Evolutionary conservation across 2,329 filamentous ascomycete species (phyloP).

Genomic region (Helotiales sp.): DNA sequence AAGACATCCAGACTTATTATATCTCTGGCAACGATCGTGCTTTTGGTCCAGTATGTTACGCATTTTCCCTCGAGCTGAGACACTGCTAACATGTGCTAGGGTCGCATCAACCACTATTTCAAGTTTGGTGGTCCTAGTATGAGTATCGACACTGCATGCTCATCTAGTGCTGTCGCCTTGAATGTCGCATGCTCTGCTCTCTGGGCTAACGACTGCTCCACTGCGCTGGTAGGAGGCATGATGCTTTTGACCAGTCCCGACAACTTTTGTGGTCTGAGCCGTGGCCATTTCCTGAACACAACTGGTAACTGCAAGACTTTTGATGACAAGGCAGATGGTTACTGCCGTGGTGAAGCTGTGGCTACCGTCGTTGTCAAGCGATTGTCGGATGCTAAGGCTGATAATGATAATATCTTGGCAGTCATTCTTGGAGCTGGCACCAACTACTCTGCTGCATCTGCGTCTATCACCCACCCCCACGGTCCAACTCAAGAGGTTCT

Average conservation of each 20-base stretch:
- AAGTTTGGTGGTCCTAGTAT: conserved; percentile 49
- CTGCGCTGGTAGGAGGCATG: conserved; percentile 45
- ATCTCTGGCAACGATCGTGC: conserved; percentile 25
- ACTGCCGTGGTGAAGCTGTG: conserved; percentile 63
- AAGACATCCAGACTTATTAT: conserved; percentile 24
- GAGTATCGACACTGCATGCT: conserved; percentile 61
- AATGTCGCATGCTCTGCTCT: conserved; percentile 54
- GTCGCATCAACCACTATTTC: conserved; percentile 41
- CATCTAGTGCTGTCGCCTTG: conserved; percentile 53
- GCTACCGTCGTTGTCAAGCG: conserved; percentile 59
- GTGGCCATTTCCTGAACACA: conserved; percentile 16
- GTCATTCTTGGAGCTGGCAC: conserved; percentile 42
- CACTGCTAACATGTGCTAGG: neutral
- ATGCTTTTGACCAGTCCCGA: conserved; percentile 26
- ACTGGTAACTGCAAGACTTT: conserved; percentile 44
- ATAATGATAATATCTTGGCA: conserved; percentile 43
- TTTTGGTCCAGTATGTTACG: conserved; percentile 19
- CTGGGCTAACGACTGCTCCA: conserved; percentile 43
- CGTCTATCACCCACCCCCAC: conserved; percentile 46
- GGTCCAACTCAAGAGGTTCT: conserved; percentile 39
- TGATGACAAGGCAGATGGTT: conserved; percentile 61
- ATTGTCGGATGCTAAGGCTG: conserved; percentile 44
- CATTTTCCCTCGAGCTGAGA: neutral
- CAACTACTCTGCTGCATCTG: conserved; percentile 46
- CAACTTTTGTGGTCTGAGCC: conserved; percentile 37